phyloP scores from a whole-genome alignment of 306 rosid species.

The Casuarina glauca region DNA sequence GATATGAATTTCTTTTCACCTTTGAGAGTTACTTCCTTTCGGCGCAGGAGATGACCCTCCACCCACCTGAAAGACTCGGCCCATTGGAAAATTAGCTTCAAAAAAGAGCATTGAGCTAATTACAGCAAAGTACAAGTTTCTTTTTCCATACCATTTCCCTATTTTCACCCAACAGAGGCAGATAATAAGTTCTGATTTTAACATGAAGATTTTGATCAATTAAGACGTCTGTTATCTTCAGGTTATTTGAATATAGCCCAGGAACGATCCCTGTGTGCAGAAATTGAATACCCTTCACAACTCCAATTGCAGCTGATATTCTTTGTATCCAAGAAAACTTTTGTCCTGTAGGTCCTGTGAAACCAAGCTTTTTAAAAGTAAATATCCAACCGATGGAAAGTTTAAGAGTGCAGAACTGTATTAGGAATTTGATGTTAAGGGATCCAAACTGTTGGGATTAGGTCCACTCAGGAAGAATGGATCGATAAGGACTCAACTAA shows the following conservation, averaged over 20 bases:
- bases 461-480: background rate
- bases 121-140: background rate
- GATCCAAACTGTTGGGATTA: background rate
- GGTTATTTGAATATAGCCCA: constrained; percentile 72
- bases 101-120: constrained; percentile 11
- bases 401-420: background rate
- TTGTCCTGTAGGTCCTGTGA: constrained; percentile 53
- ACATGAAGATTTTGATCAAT: constrained; percentile 70
- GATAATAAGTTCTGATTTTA: constrained; percentile 75
- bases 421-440: background rate
- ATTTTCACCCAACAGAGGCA: constrained; percentile 58
- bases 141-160: constrained; percentile 51
- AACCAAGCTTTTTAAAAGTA: constrained; percentile 24
- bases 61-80: constrained; percentile 45
- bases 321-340: constrained; percentile 84
- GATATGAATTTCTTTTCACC: constrained; percentile 41
- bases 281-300: constrained; percentile 84
- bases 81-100: constrained; percentile 6
- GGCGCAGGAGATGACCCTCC: constrained; percentile 38
- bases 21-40: constrained; percentile 60
- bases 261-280: constrained; percentile 95
- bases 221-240: constrained; percentile 79
- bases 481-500: background rate
- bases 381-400: constrained; percentile 5
- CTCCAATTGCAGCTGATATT: constrained; percentile 81